A percentile compares a stretch with the other conserved stretches of the same genome.
Conservation (phyloP, 2,329 filamentous ascomycete genomes). For the Cadophora luteo-olivacea region DNA sequence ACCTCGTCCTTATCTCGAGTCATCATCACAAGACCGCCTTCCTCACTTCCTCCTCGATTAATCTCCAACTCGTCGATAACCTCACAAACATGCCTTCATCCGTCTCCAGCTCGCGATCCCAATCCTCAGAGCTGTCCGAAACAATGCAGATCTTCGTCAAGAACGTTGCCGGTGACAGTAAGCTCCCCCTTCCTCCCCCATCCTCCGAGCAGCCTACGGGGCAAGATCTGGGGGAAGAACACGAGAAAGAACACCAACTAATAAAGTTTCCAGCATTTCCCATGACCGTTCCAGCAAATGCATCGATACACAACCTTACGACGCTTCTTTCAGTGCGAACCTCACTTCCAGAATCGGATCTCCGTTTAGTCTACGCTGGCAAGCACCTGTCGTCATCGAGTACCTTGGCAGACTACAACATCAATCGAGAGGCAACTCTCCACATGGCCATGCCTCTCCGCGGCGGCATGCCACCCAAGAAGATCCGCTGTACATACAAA, state of each 20-base stretch:
- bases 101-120: constrained; percentile 39
- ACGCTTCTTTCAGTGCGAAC: constrained; percentile 64
- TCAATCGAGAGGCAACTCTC: constrained; percentile 56
- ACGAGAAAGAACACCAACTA: constrained; percentile 33
- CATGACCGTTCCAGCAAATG: constrained; percentile 58
- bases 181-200: constrained; percentile 40
- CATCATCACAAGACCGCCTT: constrained; percentile 21
- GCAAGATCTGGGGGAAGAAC: not conserved
- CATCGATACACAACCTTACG: constrained; percentile 60
- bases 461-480: constrained; percentile 70
- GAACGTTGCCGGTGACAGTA: constrained; percentile 63
- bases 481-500: constrained; percentile 86
- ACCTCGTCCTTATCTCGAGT: constrained; percentile 23
- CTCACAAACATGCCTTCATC: constrained; percentile 39
- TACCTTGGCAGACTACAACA: constrained; percentile 54
- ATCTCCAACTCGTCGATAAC: constrained; percentile 11
- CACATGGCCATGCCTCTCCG: constrained; percentile 63
- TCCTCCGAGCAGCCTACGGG: constrained; percentile 17
- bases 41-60: constrained; percentile 21
- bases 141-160: constrained; percentile 69
- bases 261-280: constrained; percentile 55
- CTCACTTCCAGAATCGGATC: constrained; percentile 55
- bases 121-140: constrained; percentile 52
- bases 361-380: constrained; percentile 64
- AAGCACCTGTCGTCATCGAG: constrained; percentile 56